Conservation (phyloP, 2,329 filamentous ascomycete species). For the Aspergillus aculeatinus region DNA sequence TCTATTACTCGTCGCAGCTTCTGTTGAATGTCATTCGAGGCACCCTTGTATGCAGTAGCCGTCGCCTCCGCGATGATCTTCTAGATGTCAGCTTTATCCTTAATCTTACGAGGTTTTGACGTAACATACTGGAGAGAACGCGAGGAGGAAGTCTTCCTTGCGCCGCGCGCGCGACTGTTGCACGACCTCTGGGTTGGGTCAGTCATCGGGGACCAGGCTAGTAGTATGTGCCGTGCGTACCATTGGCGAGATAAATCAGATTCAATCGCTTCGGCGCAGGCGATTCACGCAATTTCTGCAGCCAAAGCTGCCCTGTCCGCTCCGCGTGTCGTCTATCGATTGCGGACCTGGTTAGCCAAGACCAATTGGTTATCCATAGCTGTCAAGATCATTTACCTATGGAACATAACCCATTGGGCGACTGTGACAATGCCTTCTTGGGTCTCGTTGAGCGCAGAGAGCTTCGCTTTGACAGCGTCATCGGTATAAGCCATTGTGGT, state of each 20-base stretch:
- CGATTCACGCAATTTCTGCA: constrained; percentile 84
- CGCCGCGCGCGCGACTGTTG: constrained; percentile 92
- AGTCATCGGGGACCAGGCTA: constrained; percentile 14
- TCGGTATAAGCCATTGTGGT: constrained; percentile 84
- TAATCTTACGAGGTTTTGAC: neutral
- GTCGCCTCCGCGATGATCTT: constrained; percentile 85
- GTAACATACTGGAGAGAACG: constrained; percentile 70
- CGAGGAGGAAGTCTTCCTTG: constrained; percentile 88
- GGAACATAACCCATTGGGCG: constrained; percentile 99
- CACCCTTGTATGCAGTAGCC: constrained; percentile 84
- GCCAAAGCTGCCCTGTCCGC: constrained; percentile 86
- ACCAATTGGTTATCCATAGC: constrained; percentile 15
- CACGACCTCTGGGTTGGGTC: constrained; percentile 69
- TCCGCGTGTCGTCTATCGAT: constrained; percentile 78
- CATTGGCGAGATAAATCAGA: constrained; percentile 91
- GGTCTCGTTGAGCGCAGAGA: constrained; percentile 92
- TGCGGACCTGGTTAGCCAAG: constrained; percentile 17
- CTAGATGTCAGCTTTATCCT: constrained; percentile 22
- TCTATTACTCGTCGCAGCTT: constrained; percentile 89
- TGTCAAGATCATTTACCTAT: constrained; percentile 62
- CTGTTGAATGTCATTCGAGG: constrained; percentile 78
- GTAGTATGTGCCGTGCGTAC: constrained; percentile 50
- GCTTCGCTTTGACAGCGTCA: constrained; percentile 90
- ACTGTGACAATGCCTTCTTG: constrained; percentile 96
- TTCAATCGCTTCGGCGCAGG: constrained; percentile 82